Conservation (phyloP, 768 basidiomycete genomes). For the Russula foetens region DNA sequence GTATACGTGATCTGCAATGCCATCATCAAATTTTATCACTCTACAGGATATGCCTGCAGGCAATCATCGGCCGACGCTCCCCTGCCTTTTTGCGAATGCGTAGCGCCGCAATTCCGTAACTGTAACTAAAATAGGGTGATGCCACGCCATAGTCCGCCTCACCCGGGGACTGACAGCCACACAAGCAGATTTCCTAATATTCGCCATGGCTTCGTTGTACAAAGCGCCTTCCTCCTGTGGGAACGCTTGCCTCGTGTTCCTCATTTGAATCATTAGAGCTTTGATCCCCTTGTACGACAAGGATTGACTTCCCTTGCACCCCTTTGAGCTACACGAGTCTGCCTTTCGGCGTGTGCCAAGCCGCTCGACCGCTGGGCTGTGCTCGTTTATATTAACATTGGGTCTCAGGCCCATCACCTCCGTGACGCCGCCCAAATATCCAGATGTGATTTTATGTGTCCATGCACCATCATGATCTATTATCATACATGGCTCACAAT, state of each 20-base stretch:
- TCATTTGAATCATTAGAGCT: not conserved
- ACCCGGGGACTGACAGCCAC: not conserved
- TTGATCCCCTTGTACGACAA: too few species aligned
- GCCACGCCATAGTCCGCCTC: not conserved
- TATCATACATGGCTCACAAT: not conserved
- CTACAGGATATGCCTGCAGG: not conserved
- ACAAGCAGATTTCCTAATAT: not conserved
- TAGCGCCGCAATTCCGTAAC: not conserved
- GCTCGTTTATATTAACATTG: not conserved
- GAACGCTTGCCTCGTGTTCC: not conserved
- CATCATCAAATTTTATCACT: constrained; percentile 8
- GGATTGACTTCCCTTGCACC: not conserved
- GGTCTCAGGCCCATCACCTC: not conserved
- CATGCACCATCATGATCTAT: constrained; percentile 5
- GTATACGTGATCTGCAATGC: not conserved
- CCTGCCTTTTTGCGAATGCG: not conserved
- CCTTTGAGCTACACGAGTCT: not conserved
- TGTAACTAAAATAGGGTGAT: not conserved
- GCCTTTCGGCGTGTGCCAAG: not conserved
- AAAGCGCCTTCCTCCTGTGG: not conserved
- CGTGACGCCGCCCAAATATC: not conserved
- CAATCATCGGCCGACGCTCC: not conserved
- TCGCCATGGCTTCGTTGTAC: not conserved
- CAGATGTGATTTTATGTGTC: not conserved
- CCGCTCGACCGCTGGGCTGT: not conserved